Percentiles rank a stretch among this genome's conserved stretches.
These are phyloP conservation scores for Lentinula guzmanii DNA, from an alignment of 768 basidiomycete species.

Conservation along the genomic window DNA sequence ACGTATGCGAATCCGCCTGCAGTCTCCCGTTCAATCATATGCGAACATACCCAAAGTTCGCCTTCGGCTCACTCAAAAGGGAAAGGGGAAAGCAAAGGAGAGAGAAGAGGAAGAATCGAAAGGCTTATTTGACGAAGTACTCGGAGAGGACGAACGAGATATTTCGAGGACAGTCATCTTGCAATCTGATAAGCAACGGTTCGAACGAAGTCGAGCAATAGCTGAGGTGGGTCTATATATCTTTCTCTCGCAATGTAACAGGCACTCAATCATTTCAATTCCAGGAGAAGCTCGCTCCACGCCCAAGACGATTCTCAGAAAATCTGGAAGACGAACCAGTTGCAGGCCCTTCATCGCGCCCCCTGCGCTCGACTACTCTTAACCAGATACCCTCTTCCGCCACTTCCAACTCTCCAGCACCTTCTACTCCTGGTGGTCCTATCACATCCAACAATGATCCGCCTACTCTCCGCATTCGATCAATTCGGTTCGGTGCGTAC, in stretches of 20 bases:
- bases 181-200: constrained; percentile 57
- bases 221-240: constrained; percentile 59
- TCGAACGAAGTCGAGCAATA: constrained; percentile 61
- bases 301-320: constrained; percentile 20
- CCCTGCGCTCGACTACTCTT: constrained; percentile 53
- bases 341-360: constrained; percentile 56
- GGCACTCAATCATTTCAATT: background rate
- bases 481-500: constrained; percentile 83
- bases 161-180: constrained; percentile 60
- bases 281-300: constrained; percentile 47
- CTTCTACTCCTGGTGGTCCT: constrained; percentile 33
- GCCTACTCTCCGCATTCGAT: constrained; percentile 65
- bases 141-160: constrained; percentile 65
- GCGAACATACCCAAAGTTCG: constrained; percentile 38
- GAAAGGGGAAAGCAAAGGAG: constrained; percentile 61
- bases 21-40: constrained; percentile 28
- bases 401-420: constrained; percentile 32
- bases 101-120: constrained; percentile 56
- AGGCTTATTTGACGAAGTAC: constrained; percentile 82
- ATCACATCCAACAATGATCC: constrained; percentile 17
- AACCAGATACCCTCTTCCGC: constrained; percentile 33
- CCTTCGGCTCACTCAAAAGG: constrained; percentile 51
- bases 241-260: constrained; percentile 2
- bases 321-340: constrained; percentile 14
- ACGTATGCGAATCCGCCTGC: constrained; percentile 41